phyloP scores from a whole-genome alignment of 768 basidiomycete species.

The Leccinum arenicola region DNA sequence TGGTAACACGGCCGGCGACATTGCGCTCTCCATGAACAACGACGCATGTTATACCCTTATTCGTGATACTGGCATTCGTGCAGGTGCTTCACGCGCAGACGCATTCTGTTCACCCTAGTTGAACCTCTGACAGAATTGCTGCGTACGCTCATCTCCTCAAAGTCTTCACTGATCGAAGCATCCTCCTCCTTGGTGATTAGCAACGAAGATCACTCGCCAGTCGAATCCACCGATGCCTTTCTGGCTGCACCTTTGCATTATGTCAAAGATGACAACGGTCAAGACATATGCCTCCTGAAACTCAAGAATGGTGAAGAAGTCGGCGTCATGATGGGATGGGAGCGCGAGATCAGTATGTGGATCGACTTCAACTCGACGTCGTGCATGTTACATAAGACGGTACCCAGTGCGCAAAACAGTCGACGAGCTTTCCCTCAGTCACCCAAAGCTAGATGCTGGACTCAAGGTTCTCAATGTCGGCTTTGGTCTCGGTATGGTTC shows the following conservation, averaged over 20 bases:
- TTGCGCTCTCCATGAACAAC: slow-evolving; percentile 85
- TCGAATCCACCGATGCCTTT: slow-evolving; percentile 65
- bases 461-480: slow-evolving; percentile 86
- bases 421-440: slow-evolving; percentile 51
- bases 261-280: slow-evolving; percentile 65
- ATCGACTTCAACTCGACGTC: slow-evolving; percentile 1
- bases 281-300: slow-evolving; percentile 76
- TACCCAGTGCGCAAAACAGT: slow-evolving; percentile 75
- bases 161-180: slow-evolving; percentile 26
- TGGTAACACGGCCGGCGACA: slow-evolving; percentile 83
- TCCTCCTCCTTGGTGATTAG: slow-evolving; percentile 42
- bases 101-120: slow-evolving; percentile 5
- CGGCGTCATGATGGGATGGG: slow-evolving; percentile 99
- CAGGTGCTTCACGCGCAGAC: slow-evolving; percentile 51
- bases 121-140: slow-evolving; percentile 56
- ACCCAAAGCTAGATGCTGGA: slow-evolving; percentile 42
- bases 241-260: slow-evolving; percentile 69
- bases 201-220: slow-evolving; percentile 51
- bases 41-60: slow-evolving; percentile 70
- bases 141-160: slow-evolving; percentile 57
- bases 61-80: slow-evolving; percentile 89
- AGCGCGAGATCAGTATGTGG: slow-evolving; percentile 67
- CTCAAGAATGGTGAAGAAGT: slow-evolving; percentile 67
- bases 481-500: slow-evolving; percentile 89
- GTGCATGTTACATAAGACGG: slow-evolving; percentile 19